A percentile compares a stretch with the other conserved stretches of the same genome.
Evolutionary conservation across 225 moss, liverwort and hornwort species (phyloP).

Genomic region (Bryoerythrophyllum caledonicum): DNA sequence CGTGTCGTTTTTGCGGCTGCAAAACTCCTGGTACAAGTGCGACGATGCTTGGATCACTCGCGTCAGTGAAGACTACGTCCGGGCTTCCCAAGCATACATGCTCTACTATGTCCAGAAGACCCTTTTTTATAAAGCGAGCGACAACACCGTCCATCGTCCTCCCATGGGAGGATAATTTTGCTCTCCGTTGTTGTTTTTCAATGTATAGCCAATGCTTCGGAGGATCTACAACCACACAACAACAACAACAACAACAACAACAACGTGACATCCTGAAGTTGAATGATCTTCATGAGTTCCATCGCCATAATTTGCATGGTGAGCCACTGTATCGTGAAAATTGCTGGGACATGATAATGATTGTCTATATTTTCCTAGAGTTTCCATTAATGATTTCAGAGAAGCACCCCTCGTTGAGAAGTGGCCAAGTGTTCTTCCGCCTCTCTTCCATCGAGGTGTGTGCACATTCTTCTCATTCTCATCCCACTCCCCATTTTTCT

Average conservation of each 20-base stretch:
- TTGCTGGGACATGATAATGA: slow-evolving; percentile 15
- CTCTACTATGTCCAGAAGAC: slow-evolving; percentile 91
- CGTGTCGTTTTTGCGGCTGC: slow-evolving; percentile 76
- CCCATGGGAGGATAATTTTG: slow-evolving; percentile 39
- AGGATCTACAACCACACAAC: background rate
- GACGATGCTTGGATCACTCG: slow-evolving; percentile 98
- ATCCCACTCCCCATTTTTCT: background rate
- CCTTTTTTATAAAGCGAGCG: slow-evolving; percentile 85
- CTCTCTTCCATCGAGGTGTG: slow-evolving; percentile 15
- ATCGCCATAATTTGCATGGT: slow-evolving; percentile 38
- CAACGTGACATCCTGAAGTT: background rate
- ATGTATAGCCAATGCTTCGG: slow-evolving; percentile 29
- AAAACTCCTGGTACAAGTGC: slow-evolving; percentile 92
- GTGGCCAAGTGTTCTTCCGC: background rate
- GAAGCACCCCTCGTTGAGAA: slow-evolving; percentile 3
- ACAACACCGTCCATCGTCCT: slow-evolving; percentile 46
- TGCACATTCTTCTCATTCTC: slow-evolving; percentile 7
- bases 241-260: too few relatives aligned
- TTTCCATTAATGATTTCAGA: slow-evolving; percentile 6
- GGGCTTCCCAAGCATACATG: slow-evolving; percentile 93
- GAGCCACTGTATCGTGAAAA: slow-evolving; percentile 28
- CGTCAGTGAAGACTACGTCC: slow-evolving; percentile 87
- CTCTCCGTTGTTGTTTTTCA: slow-evolving; percentile 10
- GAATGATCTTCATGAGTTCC: slow-evolving; percentile 20
- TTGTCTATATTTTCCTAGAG: slow-evolving; percentile 30